Conservation (phyloP, 148 eudicot species). For the Diospyros lotus region DNA sequence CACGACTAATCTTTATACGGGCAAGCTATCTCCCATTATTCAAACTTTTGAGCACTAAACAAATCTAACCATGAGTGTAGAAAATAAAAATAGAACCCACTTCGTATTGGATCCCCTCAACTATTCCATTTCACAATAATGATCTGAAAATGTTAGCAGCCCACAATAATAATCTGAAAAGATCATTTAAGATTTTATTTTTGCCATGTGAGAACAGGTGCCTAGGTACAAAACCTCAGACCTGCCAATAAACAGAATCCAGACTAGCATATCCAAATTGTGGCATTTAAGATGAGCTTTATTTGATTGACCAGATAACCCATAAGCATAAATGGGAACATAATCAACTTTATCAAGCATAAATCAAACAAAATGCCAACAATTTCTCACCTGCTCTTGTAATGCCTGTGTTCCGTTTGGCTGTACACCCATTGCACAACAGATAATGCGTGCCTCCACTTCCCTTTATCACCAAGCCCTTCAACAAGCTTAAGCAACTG, state of each 20-base stretch:
- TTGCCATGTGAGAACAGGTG: no score
- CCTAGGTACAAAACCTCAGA: no score
- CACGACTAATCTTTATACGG: background rate
- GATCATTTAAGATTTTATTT: no score
- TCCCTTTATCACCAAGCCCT: constrained; percentile 62
- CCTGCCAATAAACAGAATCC: no score
- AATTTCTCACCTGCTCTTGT: constrained; percentile 66
- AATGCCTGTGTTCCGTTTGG: constrained; percentile 52
- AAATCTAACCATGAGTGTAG: background rate
- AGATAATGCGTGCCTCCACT: constrained; percentile 78
- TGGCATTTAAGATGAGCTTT: background rate
- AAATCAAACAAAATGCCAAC: no score
- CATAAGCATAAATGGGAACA: background rate
- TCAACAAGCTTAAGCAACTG: constrained; percentile 79
- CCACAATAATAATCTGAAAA: no score
- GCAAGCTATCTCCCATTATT: background rate
- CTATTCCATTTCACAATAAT: background rate
- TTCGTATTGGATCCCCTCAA: background rate
- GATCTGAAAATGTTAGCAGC: background rate
- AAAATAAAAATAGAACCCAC: background rate
- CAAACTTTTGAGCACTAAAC: background rate
- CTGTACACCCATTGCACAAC: constrained; percentile 86
- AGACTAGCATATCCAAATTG: no score
- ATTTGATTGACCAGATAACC: background rate
- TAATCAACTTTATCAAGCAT: no score